phyloP scores from a whole-genome alignment of 768 basidiomycete species.

The Leccinellum albellum region DNA sequence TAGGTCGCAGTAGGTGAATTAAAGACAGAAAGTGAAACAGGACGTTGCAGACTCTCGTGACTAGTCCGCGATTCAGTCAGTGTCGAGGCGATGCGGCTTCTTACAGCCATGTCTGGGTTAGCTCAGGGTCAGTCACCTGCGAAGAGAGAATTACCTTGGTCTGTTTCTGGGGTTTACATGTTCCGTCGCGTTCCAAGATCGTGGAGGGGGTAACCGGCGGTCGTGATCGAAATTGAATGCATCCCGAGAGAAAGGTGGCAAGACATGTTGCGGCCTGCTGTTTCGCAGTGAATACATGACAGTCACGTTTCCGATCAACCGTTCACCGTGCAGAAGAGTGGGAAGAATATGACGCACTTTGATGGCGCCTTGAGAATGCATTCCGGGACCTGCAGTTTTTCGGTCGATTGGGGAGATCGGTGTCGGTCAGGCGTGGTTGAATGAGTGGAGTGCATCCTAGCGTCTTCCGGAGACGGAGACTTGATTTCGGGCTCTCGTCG shows the following conservation, averaged over 20 bases:
- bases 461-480: constrained; percentile 21
- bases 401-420: constrained; percentile 18
- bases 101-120: constrained; percentile 18
- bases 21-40: constrained; percentile 39
- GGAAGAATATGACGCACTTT: constrained; percentile 22
- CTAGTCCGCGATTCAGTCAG: constrained; percentile 18
- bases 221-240: constrained; percentile 32
- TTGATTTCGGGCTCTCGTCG: constrained; percentile 13
- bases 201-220: constrained; percentile 31
- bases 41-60: constrained; percentile 29
- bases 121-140: constrained; percentile 8
- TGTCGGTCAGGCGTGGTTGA: constrained; percentile 14
- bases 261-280: constrained; percentile 33
- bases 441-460: constrained; percentile 20
- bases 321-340: constrained; percentile 8
- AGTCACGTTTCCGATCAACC: constrained; percentile 24
- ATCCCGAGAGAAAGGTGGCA: constrained; percentile 31
- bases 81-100: constrained; percentile 21
- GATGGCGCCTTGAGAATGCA: constrained; percentile 21
- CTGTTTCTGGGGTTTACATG: constrained; percentile 21
- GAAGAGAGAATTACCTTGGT: constrained; percentile 21
- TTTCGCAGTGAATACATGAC: constrained; percentile 21
- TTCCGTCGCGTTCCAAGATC: constrained; percentile 28
- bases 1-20: constrained; percentile 43
- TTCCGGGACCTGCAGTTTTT: constrained; percentile 20